Evolutionary conservation across 2,329 filamentous ascomycete species (phyloP).

Genomic region (Scolecobasidium constrictum): DNA sequence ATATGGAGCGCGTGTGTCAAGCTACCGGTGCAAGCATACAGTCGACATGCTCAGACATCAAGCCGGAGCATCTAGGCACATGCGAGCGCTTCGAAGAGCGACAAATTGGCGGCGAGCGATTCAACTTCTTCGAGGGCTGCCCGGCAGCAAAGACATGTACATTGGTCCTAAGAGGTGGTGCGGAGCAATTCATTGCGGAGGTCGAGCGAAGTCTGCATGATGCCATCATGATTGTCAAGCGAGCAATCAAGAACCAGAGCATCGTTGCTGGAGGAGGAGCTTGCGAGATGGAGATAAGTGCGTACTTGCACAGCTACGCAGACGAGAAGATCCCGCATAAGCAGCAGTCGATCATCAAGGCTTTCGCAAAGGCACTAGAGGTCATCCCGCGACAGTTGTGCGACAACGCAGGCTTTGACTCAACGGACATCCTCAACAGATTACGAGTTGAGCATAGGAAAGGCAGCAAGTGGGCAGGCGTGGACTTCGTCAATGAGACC

Average conservation of each 20-base stretch:
- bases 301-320: conserved; percentile 84
- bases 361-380: conserved; percentile 93
- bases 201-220: conserved; percentile 96
- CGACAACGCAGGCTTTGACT: conserved; percentile 97
- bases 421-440: conserved; percentile 94
- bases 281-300: conserved; percentile 91
- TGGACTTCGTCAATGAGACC: conserved; percentile 88
- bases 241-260: conserved; percentile 84
- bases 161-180: conserved; percentile 84
- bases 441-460: conserved; percentile 93
- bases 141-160: conserved; percentile 95
- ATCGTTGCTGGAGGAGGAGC: conserved; percentile 95
- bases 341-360: conserved; percentile 95
- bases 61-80: conserved; percentile 75
- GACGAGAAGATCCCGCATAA: conserved; percentile 89
- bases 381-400: conserved; percentile 94
- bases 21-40: conserved; percentile 87
- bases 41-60: conserved; percentile 94
- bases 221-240: conserved; percentile 99
- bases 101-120: conserved; percentile 93
- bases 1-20: conserved; percentile 92
- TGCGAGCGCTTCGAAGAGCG: conserved; percentile 89
- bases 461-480: conserved; percentile 86
- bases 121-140: conserved; percentile 98
- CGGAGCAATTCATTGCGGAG: conserved; percentile 98